Evolutionary conservation across 345 rosid genomes (phyloP).

Genomic region (Populus ilicifolia): DNA sequence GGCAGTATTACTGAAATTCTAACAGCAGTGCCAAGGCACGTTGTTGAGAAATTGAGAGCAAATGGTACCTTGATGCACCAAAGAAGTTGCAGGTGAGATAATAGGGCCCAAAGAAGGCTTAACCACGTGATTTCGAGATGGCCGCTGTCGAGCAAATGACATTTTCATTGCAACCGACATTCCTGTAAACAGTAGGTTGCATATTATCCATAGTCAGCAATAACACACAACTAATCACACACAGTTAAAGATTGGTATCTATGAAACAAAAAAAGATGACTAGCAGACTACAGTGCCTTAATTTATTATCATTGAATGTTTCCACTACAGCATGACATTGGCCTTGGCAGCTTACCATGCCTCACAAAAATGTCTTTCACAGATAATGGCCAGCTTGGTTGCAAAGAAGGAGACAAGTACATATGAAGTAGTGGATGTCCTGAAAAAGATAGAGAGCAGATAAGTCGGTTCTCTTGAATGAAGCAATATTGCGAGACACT

Average conservation of each 20-base stretch:
- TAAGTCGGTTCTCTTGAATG: conserved; percentile 1
- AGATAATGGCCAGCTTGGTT: conserved; percentile 24
- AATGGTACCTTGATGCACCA: conserved; percentile 41
- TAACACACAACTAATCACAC: neutral
- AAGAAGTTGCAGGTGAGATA: conserved; percentile 45
- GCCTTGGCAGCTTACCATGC: conserved; percentile 27
- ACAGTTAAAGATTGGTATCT: neutral
- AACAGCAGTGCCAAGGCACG: conserved; percentile 10
- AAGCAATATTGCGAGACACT: neutral
- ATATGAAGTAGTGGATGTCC: conserved; percentile 35
- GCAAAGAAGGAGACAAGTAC: conserved; percentile 29
- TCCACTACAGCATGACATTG: neutral
- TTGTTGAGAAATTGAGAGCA: neutral
- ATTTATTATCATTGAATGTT: neutral
- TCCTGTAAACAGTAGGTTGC: conserved; percentile 39
- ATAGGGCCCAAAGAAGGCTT: conserved; percentile 39
- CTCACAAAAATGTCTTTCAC: conserved; percentile 18
- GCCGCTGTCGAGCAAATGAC: conserved; percentile 34
- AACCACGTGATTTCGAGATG: conserved; percentile 28
- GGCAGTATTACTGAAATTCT: conserved; percentile 12
- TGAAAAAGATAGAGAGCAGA: conserved; percentile 13
- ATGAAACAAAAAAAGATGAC: neutral
- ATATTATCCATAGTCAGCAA: neutral
- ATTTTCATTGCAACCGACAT: conserved; percentile 41
- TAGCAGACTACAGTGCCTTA: neutral